Evolutionary conservation across 2,329 filamentous ascomycete species (phyloP).

Genomic region (Phialophora chinensis): DNA sequence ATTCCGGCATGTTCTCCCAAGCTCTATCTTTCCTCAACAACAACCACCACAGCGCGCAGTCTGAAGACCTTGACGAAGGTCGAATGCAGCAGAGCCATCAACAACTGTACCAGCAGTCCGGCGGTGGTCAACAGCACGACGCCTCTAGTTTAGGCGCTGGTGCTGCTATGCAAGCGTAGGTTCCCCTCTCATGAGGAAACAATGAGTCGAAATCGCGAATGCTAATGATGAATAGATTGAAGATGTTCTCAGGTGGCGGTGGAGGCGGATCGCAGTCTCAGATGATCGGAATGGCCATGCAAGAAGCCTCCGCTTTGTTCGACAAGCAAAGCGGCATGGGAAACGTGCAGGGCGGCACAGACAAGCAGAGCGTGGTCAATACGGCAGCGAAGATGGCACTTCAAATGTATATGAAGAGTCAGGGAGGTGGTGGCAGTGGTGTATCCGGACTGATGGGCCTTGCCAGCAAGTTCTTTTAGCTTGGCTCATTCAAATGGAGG

Average conservation of each 20-base stretch:
- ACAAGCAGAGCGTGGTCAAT: conserved; percentile 80
- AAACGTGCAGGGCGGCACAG: conserved; percentile 63
- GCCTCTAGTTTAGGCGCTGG: conserved; percentile 50
- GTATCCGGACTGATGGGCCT: conserved; percentile 61
- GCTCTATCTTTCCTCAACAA: conserved; percentile 63
- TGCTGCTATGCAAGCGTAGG: conserved; percentile 59
- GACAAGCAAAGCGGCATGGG: conserved; percentile 64
- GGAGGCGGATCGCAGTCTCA: conserved; percentile 70
- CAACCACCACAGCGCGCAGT: conserved; percentile 55
- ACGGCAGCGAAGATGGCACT: conserved; percentile 83
- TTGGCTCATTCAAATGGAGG: background rate
- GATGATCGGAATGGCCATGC: conserved; percentile 86
- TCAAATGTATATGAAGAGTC: conserved; percentile 87
- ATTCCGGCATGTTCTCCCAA: conserved; percentile 62
- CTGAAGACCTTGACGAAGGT: conserved; percentile 62
- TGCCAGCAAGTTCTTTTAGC: conserved; percentile 65
- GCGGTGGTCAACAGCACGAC: conserved; percentile 58
- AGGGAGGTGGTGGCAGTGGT: conserved; percentile 59
- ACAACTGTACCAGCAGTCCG: conserved; percentile 68
- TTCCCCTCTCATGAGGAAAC: background rate
- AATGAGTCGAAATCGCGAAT: background rate
- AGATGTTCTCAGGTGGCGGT: conserved; percentile 61
- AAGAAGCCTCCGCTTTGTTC: conserved; percentile 80
- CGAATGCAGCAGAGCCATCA: conserved; percentile 71
- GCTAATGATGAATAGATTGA: conserved; percentile 51